A percentile compares a stretch with the other conserved stretches of the same genome.
Evolutionary conservation across 2,329 filamentous ascomycete genomes (phyloP).

Genomic region (Colletotrichum sansevieriae): DNA sequence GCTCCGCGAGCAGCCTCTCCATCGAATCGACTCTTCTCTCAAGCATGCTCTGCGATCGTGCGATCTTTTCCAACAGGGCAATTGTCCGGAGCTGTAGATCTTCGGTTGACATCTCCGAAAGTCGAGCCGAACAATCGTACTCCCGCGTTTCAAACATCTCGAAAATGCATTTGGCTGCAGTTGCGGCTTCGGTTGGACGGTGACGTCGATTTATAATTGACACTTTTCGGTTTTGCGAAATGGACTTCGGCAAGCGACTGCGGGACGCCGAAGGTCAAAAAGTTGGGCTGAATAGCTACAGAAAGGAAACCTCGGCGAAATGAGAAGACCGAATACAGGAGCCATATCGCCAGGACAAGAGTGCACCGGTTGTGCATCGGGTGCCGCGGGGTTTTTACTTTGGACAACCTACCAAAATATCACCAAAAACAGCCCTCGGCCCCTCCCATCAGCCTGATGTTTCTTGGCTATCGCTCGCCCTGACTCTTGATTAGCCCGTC

Average conservation of each 20-base stretch:
- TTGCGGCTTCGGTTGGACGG: background rate
- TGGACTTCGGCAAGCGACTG: background rate
- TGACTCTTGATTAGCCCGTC: conserved; percentile 12
- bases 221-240: background rate
- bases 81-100: conserved; percentile 29
- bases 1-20: conserved; percentile 16
- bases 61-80: conserved; percentile 32
- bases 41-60: conserved; percentile 28
- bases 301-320: background rate
- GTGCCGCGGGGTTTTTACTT: conserved; percentile 16
- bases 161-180: background rate
- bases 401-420: background rate
- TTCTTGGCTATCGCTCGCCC: conserved; percentile 6
- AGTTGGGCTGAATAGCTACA: background rate
- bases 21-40: conserved; percentile 22
- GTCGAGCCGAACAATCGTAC: conserved; percentile 3
- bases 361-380: background rate
- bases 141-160: background rate
- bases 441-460: conserved; percentile 11
- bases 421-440: background rate
- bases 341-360: background rate
- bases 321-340: background rate
- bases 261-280: background rate
- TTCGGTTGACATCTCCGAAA: conserved; percentile 1
- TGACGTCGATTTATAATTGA: background rate